These are phyloP conservation scores for Biscogniauxia mediterranea DNA, from an alignment of 2,329 filamentous ascomycete species.

Conservation along the genomic window DNA sequence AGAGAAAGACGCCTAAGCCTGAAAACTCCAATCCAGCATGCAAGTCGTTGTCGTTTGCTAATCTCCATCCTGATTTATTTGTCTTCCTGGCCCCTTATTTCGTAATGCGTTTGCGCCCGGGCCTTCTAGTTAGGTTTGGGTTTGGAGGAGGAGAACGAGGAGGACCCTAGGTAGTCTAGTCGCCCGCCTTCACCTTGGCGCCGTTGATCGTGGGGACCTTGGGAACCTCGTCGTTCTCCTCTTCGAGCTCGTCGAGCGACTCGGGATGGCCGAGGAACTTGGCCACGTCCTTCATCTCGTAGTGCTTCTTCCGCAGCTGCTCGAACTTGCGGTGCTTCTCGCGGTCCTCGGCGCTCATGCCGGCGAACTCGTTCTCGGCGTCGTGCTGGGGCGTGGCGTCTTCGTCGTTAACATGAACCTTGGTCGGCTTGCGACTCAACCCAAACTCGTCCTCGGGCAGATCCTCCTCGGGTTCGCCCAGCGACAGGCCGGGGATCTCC, in stretches of 20 bases:
- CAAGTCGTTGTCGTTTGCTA: constrained; percentile 12
- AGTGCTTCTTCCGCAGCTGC: constrained; percentile 89
- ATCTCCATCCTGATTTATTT: constrained; percentile 1
- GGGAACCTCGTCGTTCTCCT: constrained; percentile 44
- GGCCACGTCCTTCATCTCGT: constrained; percentile 97
- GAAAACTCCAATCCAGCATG: constrained; percentile 23
- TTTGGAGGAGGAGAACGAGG: no score
- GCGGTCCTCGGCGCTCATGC: constrained; percentile 67
- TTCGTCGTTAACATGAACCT: constrained; percentile 76
- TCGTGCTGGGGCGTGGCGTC: constrained; percentile 55
- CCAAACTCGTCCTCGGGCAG: constrained; percentile 48
- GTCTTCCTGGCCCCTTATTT: not conserved
- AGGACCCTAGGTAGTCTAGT: constrained; percentile 23
- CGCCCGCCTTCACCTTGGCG: constrained; percentile 25
- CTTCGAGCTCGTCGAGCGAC: constrained; percentile 59
- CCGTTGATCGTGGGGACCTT: constrained; percentile 29
- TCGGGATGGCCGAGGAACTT: constrained; percentile 77
- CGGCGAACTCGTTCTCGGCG: constrained; percentile 53
- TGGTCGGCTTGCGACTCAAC: constrained; percentile 44
- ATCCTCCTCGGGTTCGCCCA: constrained; percentile 87
- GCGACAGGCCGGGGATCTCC: constrained; percentile 87
- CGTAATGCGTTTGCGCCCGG: not conserved
- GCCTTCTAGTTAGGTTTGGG: not conserved
- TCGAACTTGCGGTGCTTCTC: constrained; percentile 95
- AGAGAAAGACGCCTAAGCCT: constrained; percentile 7